Evolutionary conservation across 257 asterid species (phyloP), one percentile per base, ranked within the genome.

Genomic region (Lantana camara): DNA sequence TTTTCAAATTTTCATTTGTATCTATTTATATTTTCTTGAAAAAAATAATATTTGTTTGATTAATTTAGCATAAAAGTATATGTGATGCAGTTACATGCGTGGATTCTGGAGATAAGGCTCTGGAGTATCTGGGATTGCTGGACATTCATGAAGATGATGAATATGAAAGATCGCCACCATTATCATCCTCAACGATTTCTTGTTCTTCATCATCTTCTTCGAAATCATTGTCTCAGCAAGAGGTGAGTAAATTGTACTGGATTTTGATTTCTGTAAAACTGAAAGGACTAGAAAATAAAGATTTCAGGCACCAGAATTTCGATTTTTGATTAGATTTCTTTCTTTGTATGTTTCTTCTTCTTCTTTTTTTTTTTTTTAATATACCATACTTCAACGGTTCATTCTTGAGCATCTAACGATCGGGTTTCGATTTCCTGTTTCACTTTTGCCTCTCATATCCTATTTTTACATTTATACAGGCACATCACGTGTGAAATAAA

Each of bases 31-130:
- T 3, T 35, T 35, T 35, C 11, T 35, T 35, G 8, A 35, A 35
- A 35, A 35, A 30, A n/a, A n/a, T n/a, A n/a, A n/a, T n/a, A n/a
- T n/a, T n/a, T n/a, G n/a, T n/a, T n/a, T n/a, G n/a, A n/a, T n/a
- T n/a, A n/a, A n/a, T n/a, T n/a, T n/a, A n/a, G n/a, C n/a, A n/a
- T n/a, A 30, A 30, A 30, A 7, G 35, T 27, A 53, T 51, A 7
- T 37, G n/a, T 69, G 57, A 45, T 70, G 83, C 75, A 83, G 90
- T 83, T 20, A 83, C 90, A 8, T 83, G 81, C 70, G 90, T 83
- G 76, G 90, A 80, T 12, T 83, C 90, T 51, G 90, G 90, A 46
- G 87, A 83, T 71, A 80, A 83, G 68, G 90, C 90, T 62, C 60
- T 83, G 9, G 83, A 80, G 51, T 83, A 80, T 66, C 22, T 83